Evolutionary conservation across 208 protist genomes (phyloP).

Genomic region (Phytomonas serpens): DNA sequence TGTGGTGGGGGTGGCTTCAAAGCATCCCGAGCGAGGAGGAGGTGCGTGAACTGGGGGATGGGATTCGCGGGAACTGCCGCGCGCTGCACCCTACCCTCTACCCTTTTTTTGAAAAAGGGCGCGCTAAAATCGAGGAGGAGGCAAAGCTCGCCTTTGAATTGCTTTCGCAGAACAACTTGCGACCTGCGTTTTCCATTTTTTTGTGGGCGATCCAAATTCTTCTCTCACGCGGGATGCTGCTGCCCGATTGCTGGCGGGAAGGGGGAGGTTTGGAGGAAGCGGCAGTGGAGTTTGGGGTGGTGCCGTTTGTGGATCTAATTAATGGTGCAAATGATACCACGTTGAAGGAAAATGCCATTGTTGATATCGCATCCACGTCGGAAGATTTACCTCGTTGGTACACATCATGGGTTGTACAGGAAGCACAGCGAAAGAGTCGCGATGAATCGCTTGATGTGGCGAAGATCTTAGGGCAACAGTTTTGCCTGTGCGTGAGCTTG

Average conservation of each 20-base stretch:
- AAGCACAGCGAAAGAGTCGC: conserved; percentile 19
- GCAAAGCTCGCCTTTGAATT: conserved; percentile 25
- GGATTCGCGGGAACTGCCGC: conserved; percentile 45
- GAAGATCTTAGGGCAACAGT: conserved; percentile 32
- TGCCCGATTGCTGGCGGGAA: conserved; percentile 50
- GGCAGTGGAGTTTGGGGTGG: conserved; percentile 54
- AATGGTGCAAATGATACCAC: conserved; percentile 39
- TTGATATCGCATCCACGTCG: conserved; percentile 53
- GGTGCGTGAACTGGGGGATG: conserved; percentile 24
- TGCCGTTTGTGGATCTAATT: conserved; percentile 73
- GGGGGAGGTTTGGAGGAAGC: not conserved
- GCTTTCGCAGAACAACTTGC: conserved; percentile 32
- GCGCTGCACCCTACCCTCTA: conserved; percentile 47
- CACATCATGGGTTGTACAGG: conserved; percentile 23
- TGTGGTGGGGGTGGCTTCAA: conserved; percentile 78
- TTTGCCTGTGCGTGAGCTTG: conserved; percentile 62
- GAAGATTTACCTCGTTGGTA: conserved; percentile 73
- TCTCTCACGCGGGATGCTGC: conserved; percentile 39
- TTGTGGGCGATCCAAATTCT: conserved; percentile 54
- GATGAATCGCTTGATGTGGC: conserved; percentile 20
- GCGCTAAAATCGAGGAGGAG: conserved; percentile 37
- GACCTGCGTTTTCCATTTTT: conserved; percentile 34
- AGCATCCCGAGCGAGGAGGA: conserved; percentile 37
- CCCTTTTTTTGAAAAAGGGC: conserved; percentile 40
- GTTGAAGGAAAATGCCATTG: conserved; percentile 29